Evolutionary conservation across 1,139 yeast genomes (phyloP), one percentile per base, ranked within the genome.

Genomic region (Maudiozyma humilis): DNA sequence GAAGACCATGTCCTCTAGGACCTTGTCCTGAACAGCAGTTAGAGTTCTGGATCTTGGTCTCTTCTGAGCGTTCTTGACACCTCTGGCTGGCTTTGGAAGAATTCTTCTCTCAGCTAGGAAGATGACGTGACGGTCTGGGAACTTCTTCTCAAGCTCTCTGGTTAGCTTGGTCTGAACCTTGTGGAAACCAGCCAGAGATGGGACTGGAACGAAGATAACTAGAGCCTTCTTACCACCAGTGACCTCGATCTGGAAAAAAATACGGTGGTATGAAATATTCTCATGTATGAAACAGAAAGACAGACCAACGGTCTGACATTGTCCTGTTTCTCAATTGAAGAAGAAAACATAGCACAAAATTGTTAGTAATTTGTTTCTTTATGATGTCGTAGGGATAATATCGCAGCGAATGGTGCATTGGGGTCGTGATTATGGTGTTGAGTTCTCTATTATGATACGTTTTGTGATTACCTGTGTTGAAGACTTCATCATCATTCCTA

Each of bases 31-130:
- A 63, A 91, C 98, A 68, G 97, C 88, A 65, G 96, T 82, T 74
- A 91, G 82, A 67, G 98, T 91, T 84, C 98, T 88, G 66, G 97
- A 89, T 80, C 96, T 86, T 73, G 98, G 98, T 82, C 98, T 91
- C 91, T 91, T 89, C 80, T 91, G 98, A 66, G 74, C 76, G 73
- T 82, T 84, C 80, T 89, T 85, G 54, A 96, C 80, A 66, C 79
- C 79, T 76, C 89, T 83, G 67, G 85, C 82, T 63, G 87, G 82
- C 82, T 88, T 89, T 78, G 97, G 96, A 71, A 93, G 81, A 77
- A 91, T 91, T 80, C 96, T 89, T 81, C 98, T 88, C 80, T 91
- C 97, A 69, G 97, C 98, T 69, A 91, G 82, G 86, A 91, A 88
- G 64, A 91, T 93, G 74, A 91, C 96, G 74, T 91, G 97, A 75